Evolutionary conservation across 768 basidiomycete species (phyloP).

Genomic region (Boletales sp.): DNA sequence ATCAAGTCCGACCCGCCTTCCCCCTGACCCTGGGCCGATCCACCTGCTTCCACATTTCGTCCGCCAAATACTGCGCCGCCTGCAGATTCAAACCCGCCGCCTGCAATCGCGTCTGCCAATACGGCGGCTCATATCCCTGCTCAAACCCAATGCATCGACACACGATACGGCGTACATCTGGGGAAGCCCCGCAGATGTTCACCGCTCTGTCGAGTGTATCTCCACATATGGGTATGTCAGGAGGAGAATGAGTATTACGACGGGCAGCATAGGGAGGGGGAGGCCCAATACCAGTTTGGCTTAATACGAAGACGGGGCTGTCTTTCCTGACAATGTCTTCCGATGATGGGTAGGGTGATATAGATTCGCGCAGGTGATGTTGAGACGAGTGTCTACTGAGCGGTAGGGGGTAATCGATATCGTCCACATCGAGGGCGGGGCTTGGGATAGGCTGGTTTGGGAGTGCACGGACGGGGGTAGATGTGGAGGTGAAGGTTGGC

Average conservation of each 20-base stretch:
- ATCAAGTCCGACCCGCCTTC: constrained; percentile 1
- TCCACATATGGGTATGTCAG: constrained; percentile 11
- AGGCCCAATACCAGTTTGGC: constrained; percentile 8
- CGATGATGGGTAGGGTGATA: not conserved
- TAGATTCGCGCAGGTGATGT: not conserved
- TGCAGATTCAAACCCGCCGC: constrained; percentile 17
- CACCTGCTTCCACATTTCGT: constrained; percentile 26
- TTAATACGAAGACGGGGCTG: constrained; percentile 15
- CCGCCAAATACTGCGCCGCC: constrained; percentile 16
- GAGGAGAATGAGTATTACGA: constrained; percentile 1
- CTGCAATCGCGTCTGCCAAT: constrained; percentile 25
- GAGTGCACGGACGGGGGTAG: constrained; percentile 9
- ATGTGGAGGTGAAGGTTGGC: not conserved
- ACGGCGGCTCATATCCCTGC: constrained; percentile 24
- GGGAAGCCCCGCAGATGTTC: constrained; percentile 12
- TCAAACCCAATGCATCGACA: constrained; percentile 21
- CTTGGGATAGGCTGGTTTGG: constrained; percentile 18
- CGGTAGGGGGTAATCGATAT: not conserved
- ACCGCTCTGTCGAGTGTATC: constrained; percentile 22
- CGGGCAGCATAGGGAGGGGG: constrained; percentile 17
- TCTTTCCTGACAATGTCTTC: constrained; percentile 18
- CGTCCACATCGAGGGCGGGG: constrained; percentile 11
- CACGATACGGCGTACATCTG: constrained; percentile 18
- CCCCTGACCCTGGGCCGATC: constrained; percentile 12
- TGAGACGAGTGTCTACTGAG: not conserved